Evolutionary conservation across 192 early-diverging fungal species (phyloP), one percentile per base, ranked within the genome.

Genomic region (Thamnidium elegans): DNA sequence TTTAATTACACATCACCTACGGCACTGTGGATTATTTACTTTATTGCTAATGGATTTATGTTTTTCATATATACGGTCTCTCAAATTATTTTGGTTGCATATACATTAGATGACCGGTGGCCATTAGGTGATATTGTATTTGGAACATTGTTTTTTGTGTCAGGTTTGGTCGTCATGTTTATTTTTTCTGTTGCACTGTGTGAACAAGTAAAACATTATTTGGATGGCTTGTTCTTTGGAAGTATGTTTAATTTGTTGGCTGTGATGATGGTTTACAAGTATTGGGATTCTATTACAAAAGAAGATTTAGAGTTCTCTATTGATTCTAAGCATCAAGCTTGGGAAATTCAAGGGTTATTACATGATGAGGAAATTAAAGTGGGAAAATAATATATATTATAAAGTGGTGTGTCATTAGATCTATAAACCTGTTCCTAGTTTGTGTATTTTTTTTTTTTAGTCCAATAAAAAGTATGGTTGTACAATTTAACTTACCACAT

Each of bases 201-300:
- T 73, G 85, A 91, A 45, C 77, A 86, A 52, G 88, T 89, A 46
- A 93, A 93, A 74, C 96, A 98, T 73, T 98, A 96, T 67, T 80
- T 98, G 20, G 94, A 98, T 76, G 96, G 96, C 52, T 78, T 98
- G 77, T 98, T 98, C 84, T 96, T 97, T 83, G 91, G 90, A n/a
- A 89, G 86, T 1, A 92, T 94, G 46, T 89, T 85, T 65, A 96
- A 89, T 21, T 81, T 98, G 54, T 78, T 98, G 55, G 88, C 88
- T 36, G 94, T 98, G 50, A 97, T 98, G 96, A 95, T 98, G 93
- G 91, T 97, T 4, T 98, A 97, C 86, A 98, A 98, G 81, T 98
- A 94, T 81, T 98, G 96, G 96, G 96, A 98, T 70, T 90, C 88
- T 19, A 97, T 98, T 74, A 98, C 96, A 19, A 96, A 97, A 80